Evolutionary conservation across 2,329 filamentous ascomycete genomes (phyloP), one percentile per base, ranked within the genome.

Genomic region (Exophiala sp.): DNA sequence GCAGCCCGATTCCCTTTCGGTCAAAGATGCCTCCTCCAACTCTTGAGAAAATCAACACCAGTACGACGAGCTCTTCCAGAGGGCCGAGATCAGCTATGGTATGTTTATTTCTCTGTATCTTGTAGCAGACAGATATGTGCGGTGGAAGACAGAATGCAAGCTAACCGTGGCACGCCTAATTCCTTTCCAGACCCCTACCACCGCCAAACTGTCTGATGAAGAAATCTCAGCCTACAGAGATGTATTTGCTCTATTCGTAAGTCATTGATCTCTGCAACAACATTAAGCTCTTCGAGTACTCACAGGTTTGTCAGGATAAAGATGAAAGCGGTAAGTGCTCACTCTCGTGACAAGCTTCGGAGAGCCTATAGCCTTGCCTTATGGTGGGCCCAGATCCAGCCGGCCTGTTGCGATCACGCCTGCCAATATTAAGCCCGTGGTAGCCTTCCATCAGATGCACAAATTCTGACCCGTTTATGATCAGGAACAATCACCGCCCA

Each of bases 401-500:
- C 47, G 24, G 14, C 29, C 45, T 5, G 44, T 50, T 59, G 5
- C 39, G 20, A 34, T 33, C 34, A 24, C 44, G 7, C 34, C n/a
- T 18, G n/a, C n/a, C 32, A 14, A 41, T 47, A 40, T 52, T 39
- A 24, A 50, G 47, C 21, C n/a, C 56, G 10, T 46, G 12, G 42
- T 35, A 34, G 11, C 46, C 12, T 10, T 11, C 11, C 18, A 40
- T 46, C 18, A 44, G 44, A 35, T 57, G 39, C 39, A 40, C 14
- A 33, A 11, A 36, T n/a, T 21, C 46, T 38, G 11, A 18, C 35
- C 32, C 21, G 20, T 41, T 29, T 5, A 36, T 29, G 39, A 40
- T 60, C 64, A 83, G 82, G 82, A 58, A 79, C 83, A 68, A 85
- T 85, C 73, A 84, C 81, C 57, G 82, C 80, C 65, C 78, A 78